Evolutionary conservation across 768 basidiomycete species (phyloP).

Genomic region (Rhodotorula graminis): DNA sequence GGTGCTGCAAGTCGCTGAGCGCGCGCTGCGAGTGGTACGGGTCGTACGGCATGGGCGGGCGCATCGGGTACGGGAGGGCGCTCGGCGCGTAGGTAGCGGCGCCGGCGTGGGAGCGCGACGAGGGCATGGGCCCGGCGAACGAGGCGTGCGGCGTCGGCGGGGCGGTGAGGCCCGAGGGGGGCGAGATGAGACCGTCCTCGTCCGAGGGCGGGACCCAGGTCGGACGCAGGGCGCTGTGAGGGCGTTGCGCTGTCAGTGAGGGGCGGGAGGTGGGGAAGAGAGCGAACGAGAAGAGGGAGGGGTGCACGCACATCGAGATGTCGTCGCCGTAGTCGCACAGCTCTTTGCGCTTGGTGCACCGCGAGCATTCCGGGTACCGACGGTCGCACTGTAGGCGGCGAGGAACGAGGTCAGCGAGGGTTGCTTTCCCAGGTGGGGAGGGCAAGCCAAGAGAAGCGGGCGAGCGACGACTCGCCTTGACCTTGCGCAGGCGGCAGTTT

Average conservation of each 20-base stretch:
- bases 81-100: background rate
- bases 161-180: background rate
- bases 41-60: background rate
- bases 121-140: background rate
- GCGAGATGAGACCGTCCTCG: background rate
- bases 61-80: background rate
- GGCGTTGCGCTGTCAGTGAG: too few species aligned
- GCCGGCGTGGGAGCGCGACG: background rate
- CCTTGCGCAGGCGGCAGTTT: constrained; percentile 24
- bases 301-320: constrained; percentile 12
- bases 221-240: constrained; percentile 21
- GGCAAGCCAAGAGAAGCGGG: background rate
- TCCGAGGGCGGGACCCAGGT: constrained; percentile 8
- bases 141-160: background rate
- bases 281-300: too few species aligned
- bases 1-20: constrained; percentile 15
- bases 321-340: constrained; percentile 31
- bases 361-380: constrained; percentile 18
- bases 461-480: constrained; percentile 22
- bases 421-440: background rate
- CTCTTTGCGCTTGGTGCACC: constrained; percentile 30
- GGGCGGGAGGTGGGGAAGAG: too few species aligned
- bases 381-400: constrained; percentile 22
- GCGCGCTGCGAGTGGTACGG: constrained; percentile 4
- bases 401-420: too few species aligned